phyloP scores from a whole-genome alignment of 2,329 filamentous ascomycete species.

The Aspergillus quadricinctus region DNA sequence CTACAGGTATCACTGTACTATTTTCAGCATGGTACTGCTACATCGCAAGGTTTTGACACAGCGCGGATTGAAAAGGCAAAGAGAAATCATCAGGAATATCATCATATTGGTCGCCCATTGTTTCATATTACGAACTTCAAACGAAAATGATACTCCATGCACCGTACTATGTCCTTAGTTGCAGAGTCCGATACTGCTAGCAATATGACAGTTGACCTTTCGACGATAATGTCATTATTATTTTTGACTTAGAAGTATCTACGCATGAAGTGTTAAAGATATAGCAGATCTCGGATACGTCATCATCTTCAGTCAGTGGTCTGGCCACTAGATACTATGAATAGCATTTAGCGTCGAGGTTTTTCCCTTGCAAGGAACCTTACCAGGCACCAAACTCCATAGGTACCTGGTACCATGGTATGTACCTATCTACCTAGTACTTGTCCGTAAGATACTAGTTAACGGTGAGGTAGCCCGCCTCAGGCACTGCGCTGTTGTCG shows the following conservation, averaged over 20 bases:
- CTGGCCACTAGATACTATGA: background rate
- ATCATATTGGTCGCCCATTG: background rate
- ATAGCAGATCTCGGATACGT: background rate
- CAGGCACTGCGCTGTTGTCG: too few species aligned
- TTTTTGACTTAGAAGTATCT: too few species aligned
- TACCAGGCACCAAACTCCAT: background rate
- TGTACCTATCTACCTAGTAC: too few species aligned
- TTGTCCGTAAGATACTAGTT: too few species aligned
- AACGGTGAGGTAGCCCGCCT: too few species aligned
- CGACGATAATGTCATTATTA: background rate
- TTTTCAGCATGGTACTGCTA: background rate
- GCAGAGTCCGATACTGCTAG: background rate
- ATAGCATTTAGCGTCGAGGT: background rate
- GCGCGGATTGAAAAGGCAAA: background rate
- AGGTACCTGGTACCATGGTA: too few species aligned
- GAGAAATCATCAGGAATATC: background rate
- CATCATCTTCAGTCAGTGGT: background rate
- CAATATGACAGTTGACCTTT: background rate
- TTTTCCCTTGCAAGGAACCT: background rate
- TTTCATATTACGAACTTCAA: background rate
- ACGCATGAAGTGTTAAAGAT: too few species aligned
- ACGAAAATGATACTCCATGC: background rate
- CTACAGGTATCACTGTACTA: background rate
- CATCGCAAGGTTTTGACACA: background rate
- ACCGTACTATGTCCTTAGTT: background rate